Evolutionary conservation across 257 asterid species (phyloP), one percentile per base, ranked within the genome.

Genomic region (Solanum tarapatanum): DNA sequence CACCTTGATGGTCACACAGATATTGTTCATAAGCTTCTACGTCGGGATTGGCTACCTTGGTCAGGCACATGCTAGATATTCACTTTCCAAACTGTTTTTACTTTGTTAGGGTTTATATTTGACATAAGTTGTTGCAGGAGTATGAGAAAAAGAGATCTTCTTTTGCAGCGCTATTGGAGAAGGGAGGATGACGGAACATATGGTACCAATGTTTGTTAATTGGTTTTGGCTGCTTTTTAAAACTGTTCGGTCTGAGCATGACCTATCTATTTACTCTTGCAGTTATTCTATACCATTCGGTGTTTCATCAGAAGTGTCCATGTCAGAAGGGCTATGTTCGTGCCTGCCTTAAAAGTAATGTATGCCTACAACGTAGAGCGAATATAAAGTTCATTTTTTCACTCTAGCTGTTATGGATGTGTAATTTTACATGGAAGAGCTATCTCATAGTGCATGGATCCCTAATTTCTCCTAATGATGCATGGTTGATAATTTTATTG

Each of bases 331-430:
- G 95, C 90, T 95, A 93, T 84, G 94, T 95, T 68, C 99, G 99
- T 88, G 98, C 98, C 94, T 95, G 98, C 96, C 99, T 97, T 90
- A 95, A 97, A 97, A 97, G 99, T 97, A 97, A 97, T 92, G 98
- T 95, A 94, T 89, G 98, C 98, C 89, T 86, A 73, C 14, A 58
- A 23, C 4, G 37, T 73, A 45, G 73, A 82, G 39, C 28, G 28
- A 80, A 14, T 80, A 45, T 80, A 45, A 80, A 80, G 68, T 80
- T 80, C 41, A 80, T 43, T 39, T 8, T 28, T 24, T 28, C 68
- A 24, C 66, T 75, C 55, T 37, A 48, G 24, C 69, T 79, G 28
- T 24, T 82, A n/a, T 82, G 85, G 69, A 48, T 48, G 26, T 45
- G 43, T 30, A 30, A 82, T 30, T 82, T 80, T 82, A 48, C 85